phyloP scores from a whole-genome alignment of 768 basidiomycete species.

The Panellus pusillus region DNA sequence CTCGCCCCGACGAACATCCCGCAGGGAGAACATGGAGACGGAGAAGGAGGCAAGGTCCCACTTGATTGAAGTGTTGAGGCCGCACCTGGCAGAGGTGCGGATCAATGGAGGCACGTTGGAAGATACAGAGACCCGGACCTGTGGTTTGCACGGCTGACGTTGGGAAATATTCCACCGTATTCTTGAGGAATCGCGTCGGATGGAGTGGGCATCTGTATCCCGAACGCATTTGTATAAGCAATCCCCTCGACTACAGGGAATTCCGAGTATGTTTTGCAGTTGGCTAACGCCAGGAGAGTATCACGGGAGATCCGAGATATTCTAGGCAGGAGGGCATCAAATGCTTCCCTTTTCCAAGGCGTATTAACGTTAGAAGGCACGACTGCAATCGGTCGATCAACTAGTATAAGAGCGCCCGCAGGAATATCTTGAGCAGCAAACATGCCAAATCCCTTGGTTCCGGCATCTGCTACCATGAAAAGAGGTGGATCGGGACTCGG shows the following conservation, averaged over 20 bases:
- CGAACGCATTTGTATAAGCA: slow-evolving; percentile 42
- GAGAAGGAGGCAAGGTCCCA: slow-evolving; percentile 43
- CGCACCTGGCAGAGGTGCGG: slow-evolving; percentile 33
- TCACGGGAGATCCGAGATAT: slow-evolving; percentile 22
- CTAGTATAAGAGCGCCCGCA: slow-evolving; percentile 23
- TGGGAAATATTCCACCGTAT: slow-evolving; percentile 44
- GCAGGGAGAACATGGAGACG: slow-evolving; percentile 40
- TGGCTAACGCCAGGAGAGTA: slow-evolving; percentile 26
- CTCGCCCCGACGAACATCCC: slow-evolving; percentile 37
- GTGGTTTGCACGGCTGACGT: slow-evolving; percentile 46
- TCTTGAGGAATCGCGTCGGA: slow-evolving; percentile 27
- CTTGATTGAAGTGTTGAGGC: slow-evolving; percentile 43
- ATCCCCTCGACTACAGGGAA: slow-evolving; percentile 43
- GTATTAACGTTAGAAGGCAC: slow-evolving; percentile 23
- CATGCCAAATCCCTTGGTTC: slow-evolving; percentile 30
- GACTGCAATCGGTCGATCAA: slow-evolving; percentile 29
- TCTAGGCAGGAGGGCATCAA: slow-evolving; percentile 23
- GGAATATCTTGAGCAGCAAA: slow-evolving; percentile 23
- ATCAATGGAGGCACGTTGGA: neutral
- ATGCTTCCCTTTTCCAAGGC: slow-evolving; percentile 21
- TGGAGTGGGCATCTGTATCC: slow-evolving; percentile 33
- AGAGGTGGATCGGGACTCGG: neutral
- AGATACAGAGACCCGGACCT: slow-evolving; percentile 28
- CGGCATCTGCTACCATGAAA: slow-evolving; percentile 15
- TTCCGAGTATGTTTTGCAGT: slow-evolving; percentile 31